Evolutionary conservation across 1,284 basidiomycete species (phyloP).

Genomic region (Leccinum pachyderme): DNA sequence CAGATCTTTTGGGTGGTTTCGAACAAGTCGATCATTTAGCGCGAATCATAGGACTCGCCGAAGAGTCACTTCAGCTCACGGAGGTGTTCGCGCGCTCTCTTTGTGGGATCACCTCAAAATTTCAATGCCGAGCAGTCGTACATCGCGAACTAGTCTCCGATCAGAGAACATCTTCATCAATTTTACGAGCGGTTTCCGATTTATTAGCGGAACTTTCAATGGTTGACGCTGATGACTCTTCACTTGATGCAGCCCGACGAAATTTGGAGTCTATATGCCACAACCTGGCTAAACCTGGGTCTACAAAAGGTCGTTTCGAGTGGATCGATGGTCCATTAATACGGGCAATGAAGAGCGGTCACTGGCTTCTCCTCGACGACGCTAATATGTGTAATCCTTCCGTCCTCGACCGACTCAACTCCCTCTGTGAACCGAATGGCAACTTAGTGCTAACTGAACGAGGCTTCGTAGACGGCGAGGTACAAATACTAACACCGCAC

Average conservation of each 20-base stretch:
- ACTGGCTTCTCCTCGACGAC: slow-evolving; percentile 91
- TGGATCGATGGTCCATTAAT: slow-evolving; percentile 98
- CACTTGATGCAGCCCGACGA: slow-evolving; percentile 10
- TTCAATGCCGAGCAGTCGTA: slow-evolving; percentile 20
- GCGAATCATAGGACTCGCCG: slow-evolving; percentile 40
- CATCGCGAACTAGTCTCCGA: slow-evolving; percentile 24
- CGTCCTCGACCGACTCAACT: slow-evolving; percentile 96
- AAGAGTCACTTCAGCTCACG: slow-evolving; percentile 41
- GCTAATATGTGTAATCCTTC: slow-evolving; percentile 96
- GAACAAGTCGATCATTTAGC: slow-evolving; percentile 76
- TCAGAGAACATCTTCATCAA: slow-evolving; percentile 17
- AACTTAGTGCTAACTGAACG: slow-evolving; percentile 85
- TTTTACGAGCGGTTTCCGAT: slow-evolving; percentile 22
- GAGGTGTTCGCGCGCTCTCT: slow-evolving; percentile 41
- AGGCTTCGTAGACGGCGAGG: slow-evolving; percentile 77
- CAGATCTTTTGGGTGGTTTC: slow-evolving; percentile 93
- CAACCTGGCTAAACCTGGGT: slow-evolving; percentile 16
- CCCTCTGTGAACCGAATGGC: slow-evolving; percentile 89
- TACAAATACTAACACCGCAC: slow-evolving; percentile 81
- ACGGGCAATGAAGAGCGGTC: slow-evolving; percentile 80
- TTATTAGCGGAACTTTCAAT: slow-evolving; percentile 25
- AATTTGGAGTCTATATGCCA: slow-evolving; percentile 18
- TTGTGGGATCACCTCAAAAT: slow-evolving; percentile 33
- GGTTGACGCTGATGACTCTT: slow-evolving; percentile 13
- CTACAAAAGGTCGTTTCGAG: slow-evolving; percentile 67